Percentiles rank a stretch among this genome's conserved stretches.
These are phyloP conservation scores for Micractinium conductrix DNA, from an alignment of 139 green algal species.

Conservation along the genomic window DNA sequence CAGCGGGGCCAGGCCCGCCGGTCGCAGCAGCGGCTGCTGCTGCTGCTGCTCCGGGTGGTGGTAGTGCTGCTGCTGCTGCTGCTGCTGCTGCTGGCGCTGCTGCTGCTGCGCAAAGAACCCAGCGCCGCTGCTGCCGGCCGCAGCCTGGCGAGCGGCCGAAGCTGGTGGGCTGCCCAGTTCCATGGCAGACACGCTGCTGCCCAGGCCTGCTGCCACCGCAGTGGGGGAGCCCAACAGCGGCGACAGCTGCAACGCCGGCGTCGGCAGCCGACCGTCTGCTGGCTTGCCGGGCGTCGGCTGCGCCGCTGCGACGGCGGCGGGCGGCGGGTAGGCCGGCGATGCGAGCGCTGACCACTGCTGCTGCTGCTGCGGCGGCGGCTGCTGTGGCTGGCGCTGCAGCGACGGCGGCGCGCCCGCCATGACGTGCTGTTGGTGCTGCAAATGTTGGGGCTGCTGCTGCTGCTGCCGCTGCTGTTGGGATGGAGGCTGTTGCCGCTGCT, in stretches of 20 bases:
- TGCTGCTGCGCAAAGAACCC: conserved; percentile 7
- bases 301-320: not conserved
- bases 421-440: not conserved
- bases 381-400: conserved; percentile 3
- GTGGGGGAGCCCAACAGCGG: not conserved
- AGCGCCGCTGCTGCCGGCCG: not conserved
- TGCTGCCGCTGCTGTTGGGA: not conserved
- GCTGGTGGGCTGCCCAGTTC: conserved; percentile 11
- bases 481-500: not conserved
- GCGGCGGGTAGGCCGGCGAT: not conserved
- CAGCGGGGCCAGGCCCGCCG: not conserved
- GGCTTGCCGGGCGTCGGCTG: not conserved
- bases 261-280: not conserved
- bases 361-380: not conserved
- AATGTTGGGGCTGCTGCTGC: conserved; percentile 4
- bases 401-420: not conserved
- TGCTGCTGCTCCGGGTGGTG: not conserved
- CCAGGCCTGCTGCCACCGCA: not conserved
- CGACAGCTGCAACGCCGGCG: conserved; percentile 1
- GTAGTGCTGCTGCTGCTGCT: not conserved
- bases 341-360: not conserved
- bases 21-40: not conserved
- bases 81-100: conserved; percentile 9
- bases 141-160: not conserved
- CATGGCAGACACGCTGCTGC: conserved; percentile 17